These are phyloP conservation scores for Emmonsia crescens DNA, from an alignment of 2,329 filamentous ascomycete genomes.

Conservation along the genomic window DNA sequence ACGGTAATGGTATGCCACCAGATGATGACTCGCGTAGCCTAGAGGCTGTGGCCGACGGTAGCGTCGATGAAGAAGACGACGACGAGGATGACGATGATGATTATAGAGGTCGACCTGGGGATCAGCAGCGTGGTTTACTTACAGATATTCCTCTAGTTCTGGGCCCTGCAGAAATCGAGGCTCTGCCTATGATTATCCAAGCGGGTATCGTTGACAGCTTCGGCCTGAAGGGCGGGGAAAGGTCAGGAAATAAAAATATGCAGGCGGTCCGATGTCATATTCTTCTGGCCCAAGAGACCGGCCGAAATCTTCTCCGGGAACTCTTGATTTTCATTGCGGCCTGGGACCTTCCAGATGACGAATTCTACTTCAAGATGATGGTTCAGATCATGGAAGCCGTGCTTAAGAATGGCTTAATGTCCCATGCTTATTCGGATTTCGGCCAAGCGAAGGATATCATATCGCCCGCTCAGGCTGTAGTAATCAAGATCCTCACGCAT, in stretches of 20 bases:
- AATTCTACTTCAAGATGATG: slow-evolving; percentile 93
- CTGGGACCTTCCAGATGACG: slow-evolving; percentile 89
- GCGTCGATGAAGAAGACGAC: slow-evolving; percentile 38
- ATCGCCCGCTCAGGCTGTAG: slow-evolving; percentile 84
- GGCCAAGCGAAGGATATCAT: slow-evolving; percentile 92
- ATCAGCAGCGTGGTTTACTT: slow-evolving; percentile 60
- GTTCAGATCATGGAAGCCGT: slow-evolving; percentile 92
- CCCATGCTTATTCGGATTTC: slow-evolving; percentile 84
- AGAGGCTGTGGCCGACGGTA: slow-evolving; percentile 34
- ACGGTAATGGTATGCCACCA: slow-evolving; percentile 30
- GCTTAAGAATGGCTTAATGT: slow-evolving; percentile 76
- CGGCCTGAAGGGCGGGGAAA: slow-evolving; percentile 53
- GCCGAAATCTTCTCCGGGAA: slow-evolving; percentile 78
- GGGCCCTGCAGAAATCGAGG: slow-evolving; percentile 90
- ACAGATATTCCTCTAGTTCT: slow-evolving; percentile 92
- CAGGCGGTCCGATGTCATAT: slow-evolving; percentile 86
- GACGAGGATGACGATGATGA: slow-evolving; percentile 44
- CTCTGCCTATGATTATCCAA: slow-evolving; percentile 94
- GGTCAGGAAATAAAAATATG: slow-evolving; percentile 57
- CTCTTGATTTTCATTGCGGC: slow-evolving; percentile 93
- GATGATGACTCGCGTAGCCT: slow-evolving; percentile 34
- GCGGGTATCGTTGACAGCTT: slow-evolving; percentile 82
- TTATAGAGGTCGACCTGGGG: slow-evolving; percentile 40
- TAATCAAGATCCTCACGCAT: slow-evolving; percentile 80
- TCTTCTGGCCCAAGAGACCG: slow-evolving; percentile 78